Percentiles rank a stretch among this genome's conserved stretches.
Conservation (phyloP, 2,329 filamentous ascomycete species). For the Raffaelea arxii region DNA sequence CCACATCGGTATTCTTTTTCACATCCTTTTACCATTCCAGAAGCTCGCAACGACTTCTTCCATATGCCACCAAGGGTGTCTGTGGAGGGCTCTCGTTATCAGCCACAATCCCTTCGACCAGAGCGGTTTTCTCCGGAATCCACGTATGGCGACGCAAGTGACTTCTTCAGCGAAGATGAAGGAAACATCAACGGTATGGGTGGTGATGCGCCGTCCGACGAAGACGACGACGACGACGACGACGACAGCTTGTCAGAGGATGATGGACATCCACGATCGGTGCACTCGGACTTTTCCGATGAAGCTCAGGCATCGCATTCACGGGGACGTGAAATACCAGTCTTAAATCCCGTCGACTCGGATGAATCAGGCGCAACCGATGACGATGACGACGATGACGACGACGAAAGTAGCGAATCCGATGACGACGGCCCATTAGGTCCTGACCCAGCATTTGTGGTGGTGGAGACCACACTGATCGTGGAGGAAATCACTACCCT, state of each 20-base stretch:
- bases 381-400: constrained; percentile 4
- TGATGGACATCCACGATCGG: no score
- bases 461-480: constrained; percentile 19
- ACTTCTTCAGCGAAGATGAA: no score
- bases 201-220: not conserved
- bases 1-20: not conserved
- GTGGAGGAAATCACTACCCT: constrained; percentile 37
- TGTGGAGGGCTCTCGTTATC: no score
- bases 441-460: not conserved
- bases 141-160: no score
- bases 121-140: no score
- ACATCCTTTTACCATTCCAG: constrained; percentile 2
- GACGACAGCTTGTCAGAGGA: no score
- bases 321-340: no score
- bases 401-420: not conserved
- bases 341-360: no score
- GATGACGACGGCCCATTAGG: not conserved
- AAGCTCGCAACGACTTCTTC: constrained; percentile 16
- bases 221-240: constrained; percentile 4
- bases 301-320: no score
- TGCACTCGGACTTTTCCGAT: no score
- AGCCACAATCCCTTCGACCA: constrained; percentile 22
- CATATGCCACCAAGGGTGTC: constrained; percentile 17
- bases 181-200: not conserved
- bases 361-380: not conserved